Base-by-base conservation (phyloP, 306 rosid genomes). In the Psophocarpus tetragonolobus region DNA sequence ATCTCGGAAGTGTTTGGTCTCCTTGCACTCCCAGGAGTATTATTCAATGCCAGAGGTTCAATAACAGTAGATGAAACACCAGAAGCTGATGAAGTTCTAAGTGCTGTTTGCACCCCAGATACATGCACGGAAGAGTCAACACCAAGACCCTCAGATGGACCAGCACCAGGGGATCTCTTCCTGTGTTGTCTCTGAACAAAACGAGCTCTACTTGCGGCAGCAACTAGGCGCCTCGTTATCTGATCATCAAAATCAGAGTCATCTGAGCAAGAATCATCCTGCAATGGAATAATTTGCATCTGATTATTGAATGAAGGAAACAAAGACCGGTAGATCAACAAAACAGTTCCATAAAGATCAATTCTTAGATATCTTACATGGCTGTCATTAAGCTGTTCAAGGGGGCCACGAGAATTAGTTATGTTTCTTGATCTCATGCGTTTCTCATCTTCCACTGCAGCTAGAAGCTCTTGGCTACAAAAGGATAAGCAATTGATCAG, bases 401-500 rank as follows among this genome's bases (percentile, higher is more conserved):
- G 68, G 72, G 82, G 87, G 66, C 8, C 38, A 3, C 27, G 83
- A 45, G 82, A 68, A 58, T 78, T 48, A 42, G 88, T 51, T 24
- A 32, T 21, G 68, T 71, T 86, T 75, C 88, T 88, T 38, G 86
- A 77, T 84, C 92, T 84, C 35, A 72, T 60, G 39, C 27, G 76
- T 82, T 79, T 92, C 81, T 90, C 97, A 63, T 71, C 87, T 45
- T 87, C 91, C 78, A 90, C 86, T 23, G 90, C 92, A 61, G 82
- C 84, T 32, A 94, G 88, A 85, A 94, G 97, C 79, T 81, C 98
- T 86, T 94, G 97, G 89, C 98, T 94, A 79, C 87, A 77, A 63
- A 67, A 71, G 62, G 33, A 81, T 13, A 54, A 72, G 20, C 48
- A 54, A 32, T 65, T 24, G 18, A 58, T 38, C 41, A 79, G 79